A percentile compares a stretch with the other conserved stretches of the same genome.
These are phyloP conservation scores for Thelonectria discophora DNA, from an alignment of 2,329 filamentous ascomycete genomes.

Conservation along the genomic window DNA sequence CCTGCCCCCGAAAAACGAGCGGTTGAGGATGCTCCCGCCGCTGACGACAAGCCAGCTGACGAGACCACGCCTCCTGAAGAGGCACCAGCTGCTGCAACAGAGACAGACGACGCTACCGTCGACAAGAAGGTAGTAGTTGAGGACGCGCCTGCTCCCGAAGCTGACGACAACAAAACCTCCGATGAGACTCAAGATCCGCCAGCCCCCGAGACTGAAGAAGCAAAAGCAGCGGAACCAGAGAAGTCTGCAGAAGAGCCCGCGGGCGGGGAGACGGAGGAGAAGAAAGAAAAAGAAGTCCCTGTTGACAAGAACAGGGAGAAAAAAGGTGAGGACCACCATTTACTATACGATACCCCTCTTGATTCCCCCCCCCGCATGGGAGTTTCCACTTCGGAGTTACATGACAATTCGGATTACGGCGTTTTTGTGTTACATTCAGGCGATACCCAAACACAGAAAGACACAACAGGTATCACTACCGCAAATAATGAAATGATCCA, in stretches of 20 bases:
- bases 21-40: constrained; percentile 29
- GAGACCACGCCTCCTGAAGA: constrained; percentile 29
- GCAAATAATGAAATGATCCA: constrained; percentile 24
- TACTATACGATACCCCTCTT: constrained; percentile 51
- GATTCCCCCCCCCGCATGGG: constrained; percentile 46
- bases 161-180: constrained; percentile 32
- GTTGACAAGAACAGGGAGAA: constrained; percentile 49
- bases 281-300: constrained; percentile 51
- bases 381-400: constrained; percentile 40
- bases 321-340: constrained; percentile 56
- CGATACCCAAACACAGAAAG: constrained; percentile 38
- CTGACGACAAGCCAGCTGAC: constrained; percentile 39
- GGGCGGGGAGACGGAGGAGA: constrained; percentile 46
- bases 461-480: constrained; percentile 37
- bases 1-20: constrained; percentile 19
- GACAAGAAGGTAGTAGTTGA: constrained; percentile 30
- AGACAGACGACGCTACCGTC: constrained; percentile 21
- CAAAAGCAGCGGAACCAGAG: constrained; percentile 29
- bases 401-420: constrained; percentile 39
- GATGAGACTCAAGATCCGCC: constrained; percentile 31
- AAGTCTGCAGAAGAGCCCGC: constrained; percentile 34
- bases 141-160: constrained; percentile 26
- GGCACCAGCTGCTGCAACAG: constrained; percentile 6
- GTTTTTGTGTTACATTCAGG: constrained; percentile 44
- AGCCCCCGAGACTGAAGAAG: constrained; percentile 32